Evolutionary conservation across 306 rosid genomes (phyloP), one percentile per base, ranked within the genome.

Genomic region (Citrullus amarus): DNA sequence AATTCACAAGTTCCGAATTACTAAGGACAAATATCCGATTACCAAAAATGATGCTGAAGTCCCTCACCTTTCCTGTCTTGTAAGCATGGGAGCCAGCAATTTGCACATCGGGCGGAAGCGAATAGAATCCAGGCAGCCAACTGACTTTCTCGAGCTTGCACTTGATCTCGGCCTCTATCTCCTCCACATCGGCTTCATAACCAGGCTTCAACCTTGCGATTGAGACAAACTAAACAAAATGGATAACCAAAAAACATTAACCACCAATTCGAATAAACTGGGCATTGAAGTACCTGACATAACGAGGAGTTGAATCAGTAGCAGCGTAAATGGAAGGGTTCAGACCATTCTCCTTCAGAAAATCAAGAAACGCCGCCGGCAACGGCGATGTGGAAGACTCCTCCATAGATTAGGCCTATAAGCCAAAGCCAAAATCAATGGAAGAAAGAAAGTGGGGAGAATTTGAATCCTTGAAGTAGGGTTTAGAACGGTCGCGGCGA

Each of bases 121-220:
- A 87, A 79, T 84, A 88, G 79, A 95, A 95, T 28, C 90, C 92
- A 22, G 87, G 82, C 81, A 95, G 78, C 97, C 97, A 92, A 62
- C 72, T 82, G 74, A 90, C 85, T 85, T 77, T 86, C 62, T 91
- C 62, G 65, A 93, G 81, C 78, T 88, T 84, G 77, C 93, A 92
- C 11, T 87, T 81, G 22, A 92, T 77, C 82, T 90, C 93, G 70
- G 81, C 82, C 88, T 92, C 90, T 78, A 95, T 39, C 54, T 87
- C 93, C 85, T 89, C 90, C 44, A 91, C 15, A 51, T 79, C 82
- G 80, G 83, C 88, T 85, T 95, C 97, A 39, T 68, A 85, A 55
- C 90, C 95, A 15, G 92, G 96, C 72, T 92, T 95, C 85, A 95
- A 81, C 85, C 97, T 95, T 82, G 25, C 67, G 10, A 18, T 41